phyloP scores from a whole-genome alignment of 2,329 filamentous ascomycete genomes.

The Paraphaeosphaeria sporulosa region DNA sequence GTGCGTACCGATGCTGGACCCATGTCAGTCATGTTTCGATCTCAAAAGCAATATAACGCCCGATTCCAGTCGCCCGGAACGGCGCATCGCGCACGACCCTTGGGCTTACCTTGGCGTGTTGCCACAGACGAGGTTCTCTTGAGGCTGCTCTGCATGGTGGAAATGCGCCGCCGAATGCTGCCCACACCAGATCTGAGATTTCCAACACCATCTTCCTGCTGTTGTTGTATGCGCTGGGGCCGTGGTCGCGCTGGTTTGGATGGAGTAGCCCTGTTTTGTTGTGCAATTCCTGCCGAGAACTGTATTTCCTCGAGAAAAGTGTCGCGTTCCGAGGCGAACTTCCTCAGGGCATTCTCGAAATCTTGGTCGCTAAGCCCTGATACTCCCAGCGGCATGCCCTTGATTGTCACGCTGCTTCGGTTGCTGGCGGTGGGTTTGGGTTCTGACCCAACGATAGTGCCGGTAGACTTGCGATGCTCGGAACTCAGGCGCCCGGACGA shows the following conservation, averaged over 20 bases:
- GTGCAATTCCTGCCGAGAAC: conserved; percentile 79
- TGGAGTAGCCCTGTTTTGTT: conserved; percentile 55
- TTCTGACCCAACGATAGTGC: conserved; percentile 55
- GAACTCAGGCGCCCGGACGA: conserved; percentile 53
- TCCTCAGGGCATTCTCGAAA: conserved; percentile 90
- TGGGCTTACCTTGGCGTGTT: conserved; percentile 70
- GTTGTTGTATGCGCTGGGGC: conserved; percentile 72
- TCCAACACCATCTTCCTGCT: conserved; percentile 61
- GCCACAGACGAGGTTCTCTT: conserved; percentile 82
- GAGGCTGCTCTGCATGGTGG: conserved; percentile 89
- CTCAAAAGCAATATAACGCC: conserved; percentile 31
- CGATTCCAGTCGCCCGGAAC: conserved; percentile 15
- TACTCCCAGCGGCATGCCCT: conserved; percentile 52
- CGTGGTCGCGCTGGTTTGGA: conserved; percentile 78
- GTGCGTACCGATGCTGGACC: conserved; percentile 72
- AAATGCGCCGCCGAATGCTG: conserved; percentile 90
- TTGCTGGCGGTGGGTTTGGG: conserved; percentile 64
- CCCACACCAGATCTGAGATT: conserved; percentile 71
- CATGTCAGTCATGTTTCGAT: conserved; percentile 33
- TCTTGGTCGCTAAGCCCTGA: conserved; percentile 74
- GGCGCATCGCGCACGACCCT: conserved; percentile 14
- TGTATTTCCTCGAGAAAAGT: conserved; percentile 91
- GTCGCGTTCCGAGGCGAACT: conserved; percentile 95
- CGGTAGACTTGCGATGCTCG: conserved; percentile 60
- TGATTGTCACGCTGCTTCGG: conserved; percentile 70